phyloP scores from a whole-genome alignment of 345 rosid genomes.

The Salix koriyanagi region DNA sequence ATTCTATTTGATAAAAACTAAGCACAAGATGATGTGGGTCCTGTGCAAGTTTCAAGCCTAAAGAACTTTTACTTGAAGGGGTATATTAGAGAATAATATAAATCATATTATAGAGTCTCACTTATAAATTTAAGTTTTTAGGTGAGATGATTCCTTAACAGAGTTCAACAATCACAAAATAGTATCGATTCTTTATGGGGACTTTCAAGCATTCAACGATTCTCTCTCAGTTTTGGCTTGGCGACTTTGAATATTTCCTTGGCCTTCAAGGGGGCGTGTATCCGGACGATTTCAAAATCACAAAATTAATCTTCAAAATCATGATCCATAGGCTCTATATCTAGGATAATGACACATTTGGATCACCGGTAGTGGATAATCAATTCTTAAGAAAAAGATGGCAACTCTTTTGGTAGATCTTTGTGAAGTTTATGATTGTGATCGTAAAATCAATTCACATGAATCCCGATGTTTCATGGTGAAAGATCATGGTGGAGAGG shows the following conservation, averaged over 20 bases:
- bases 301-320: neutral
- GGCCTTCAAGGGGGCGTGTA: conserved; percentile 49
- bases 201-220: conserved; percentile 7
- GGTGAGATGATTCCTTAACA: accelerated
- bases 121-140: too few species aligned
- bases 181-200: conserved; percentile 28
- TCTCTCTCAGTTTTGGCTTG: conserved; percentile 9
- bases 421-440: neutral
- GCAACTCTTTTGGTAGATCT: neutral
- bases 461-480: conserved; percentile 1
- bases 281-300: conserved; percentile 36
- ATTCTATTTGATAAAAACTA: too few species aligned
- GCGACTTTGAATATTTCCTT: conserved; percentile 17
- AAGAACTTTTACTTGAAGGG: too few species aligned
- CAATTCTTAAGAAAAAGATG: neutral
- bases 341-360: neutral
- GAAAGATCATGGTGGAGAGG: neutral
- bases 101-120: too few species aligned
- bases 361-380: neutral
- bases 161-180: neutral
- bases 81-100: too few species aligned
- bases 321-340: neutral
- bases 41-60: too few species aligned
- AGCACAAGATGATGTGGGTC: too few species aligned
- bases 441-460: conserved; percentile 19